These are phyloP conservation scores for Hamamelis virginiana DNA, from an alignment of 164 flowering plant species.

Conservation along the genomic window DNA sequence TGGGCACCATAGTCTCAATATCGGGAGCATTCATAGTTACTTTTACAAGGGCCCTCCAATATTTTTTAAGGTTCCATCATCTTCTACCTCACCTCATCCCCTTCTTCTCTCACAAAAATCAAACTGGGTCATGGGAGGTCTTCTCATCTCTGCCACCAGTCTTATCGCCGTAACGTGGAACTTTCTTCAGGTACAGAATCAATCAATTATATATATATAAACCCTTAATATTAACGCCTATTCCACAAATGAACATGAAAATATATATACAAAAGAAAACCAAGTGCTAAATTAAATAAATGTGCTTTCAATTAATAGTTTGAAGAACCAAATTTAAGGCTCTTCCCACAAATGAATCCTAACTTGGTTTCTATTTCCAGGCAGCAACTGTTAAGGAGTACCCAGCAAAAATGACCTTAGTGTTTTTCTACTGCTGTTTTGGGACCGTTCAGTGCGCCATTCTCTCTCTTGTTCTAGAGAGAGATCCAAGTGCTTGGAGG, in stretches of 20 bases:
- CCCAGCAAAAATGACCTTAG: conserved; percentile 13
- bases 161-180: not conserved
- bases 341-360: not conserved
- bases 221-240: no score
- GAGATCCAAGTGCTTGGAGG: conserved; percentile 19
- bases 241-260: no score
- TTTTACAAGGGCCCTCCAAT: conserved; percentile 20
- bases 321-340: no score
- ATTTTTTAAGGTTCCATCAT: not conserved
- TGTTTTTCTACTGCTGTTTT: conserved; percentile 7
- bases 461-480: conserved; percentile 12
- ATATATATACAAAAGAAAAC: no score
- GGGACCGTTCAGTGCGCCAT: conserved; percentile 10
- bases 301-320: no score
- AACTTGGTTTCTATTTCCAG: conserved; percentile 5
- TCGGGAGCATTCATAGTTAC: conserved; percentile 23
- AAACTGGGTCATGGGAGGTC: conserved; percentile 24
- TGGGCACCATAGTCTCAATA: conserved; percentile 16
- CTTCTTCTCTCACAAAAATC: not conserved
- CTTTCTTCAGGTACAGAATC: conserved; percentile 16
- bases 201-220: no score
- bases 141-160: conserved; percentile 9
- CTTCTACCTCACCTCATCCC: not conserved
- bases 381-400: conserved; percentile 15
- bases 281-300: not conserved